Evolutionary conservation across 805 yeast species (phyloP), one percentile per base, ranked within the genome.

Genomic region (Saturnispora ahearnii): DNA sequence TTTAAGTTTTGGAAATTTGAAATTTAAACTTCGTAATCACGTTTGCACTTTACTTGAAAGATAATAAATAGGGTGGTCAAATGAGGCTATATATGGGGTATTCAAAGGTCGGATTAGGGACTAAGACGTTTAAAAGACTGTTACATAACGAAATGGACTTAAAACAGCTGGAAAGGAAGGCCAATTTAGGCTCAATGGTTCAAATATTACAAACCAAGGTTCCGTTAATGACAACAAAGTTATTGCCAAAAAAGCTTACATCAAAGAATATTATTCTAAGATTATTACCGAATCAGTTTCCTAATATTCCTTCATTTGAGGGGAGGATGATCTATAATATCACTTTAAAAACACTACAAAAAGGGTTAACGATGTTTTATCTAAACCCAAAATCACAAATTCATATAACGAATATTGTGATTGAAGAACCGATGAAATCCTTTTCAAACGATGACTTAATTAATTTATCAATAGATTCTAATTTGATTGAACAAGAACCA

Each of bases 281-380:
- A 13, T 65, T 84, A 1, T 71, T 81, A 34, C 89, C 89, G 0
- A 66, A 73, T 1, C 73, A 76, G 42, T 73, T 72, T 44, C 73
- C 79, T 0, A 73, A 73, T 51, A 55, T 81, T 12, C 89, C 89
- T 2, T 64, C 66, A 11, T 63, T 84, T 28, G 72, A 73, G 46
- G 87, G 89, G 1, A 71, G 66, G 18, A 67, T 72, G 15, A 70
- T 81, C 12, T 83, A 82, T 61, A 70, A 73, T 45, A 73, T 84
- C 3, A 72, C 84, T 0, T 61, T 77, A 51, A 81, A 79, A 55
- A 73, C 86, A 1, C 59, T 82, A 3, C 81, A 79, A 58, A 54
- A 81, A 33, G 60, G 79, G 3, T 52, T 81, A 33, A 76, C 79
- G 3, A 78, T 78, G 31, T 69, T 83, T 44, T 71, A 81, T n/a